Conservation (phyloP, 129 eudicot species). For the Heracleum sosnowskyi region DNA sequence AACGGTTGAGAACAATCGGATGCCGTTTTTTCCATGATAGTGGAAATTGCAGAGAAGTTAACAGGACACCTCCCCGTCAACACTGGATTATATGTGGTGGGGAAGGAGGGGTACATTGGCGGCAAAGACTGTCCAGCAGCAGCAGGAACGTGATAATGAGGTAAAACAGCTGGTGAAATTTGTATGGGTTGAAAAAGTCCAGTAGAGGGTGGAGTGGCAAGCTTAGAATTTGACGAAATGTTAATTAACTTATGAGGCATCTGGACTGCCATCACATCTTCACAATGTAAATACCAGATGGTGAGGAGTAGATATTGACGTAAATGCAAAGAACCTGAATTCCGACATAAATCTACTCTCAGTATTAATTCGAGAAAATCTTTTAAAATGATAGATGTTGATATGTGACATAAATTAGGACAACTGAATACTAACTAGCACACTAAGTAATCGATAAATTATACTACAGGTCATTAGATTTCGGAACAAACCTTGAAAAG, state of each 20-base stretch:
- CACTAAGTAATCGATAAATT: not conserved
- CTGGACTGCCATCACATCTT: constrained; percentile 33
- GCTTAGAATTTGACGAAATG: constrained; percentile 28
- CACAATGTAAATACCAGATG: constrained; percentile 33
- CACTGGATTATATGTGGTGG: constrained; percentile 64
- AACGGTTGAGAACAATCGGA: constrained; percentile 68
- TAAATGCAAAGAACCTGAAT: constrained; percentile 56
- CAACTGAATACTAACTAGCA: not conserved
- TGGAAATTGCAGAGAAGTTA: constrained; percentile 75
- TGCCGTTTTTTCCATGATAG: constrained; percentile 67
- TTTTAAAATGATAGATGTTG: not conserved
- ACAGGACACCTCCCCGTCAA: constrained; percentile 87
- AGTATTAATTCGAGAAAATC: not conserved
- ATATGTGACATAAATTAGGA: not conserved
- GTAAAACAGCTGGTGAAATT: constrained; percentile 82
- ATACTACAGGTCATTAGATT: not conserved
- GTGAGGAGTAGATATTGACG: constrained; percentile 31
- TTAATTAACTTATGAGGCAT: constrained; percentile 18
- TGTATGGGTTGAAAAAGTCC: constrained; percentile 69
- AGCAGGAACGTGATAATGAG: constrained; percentile 46
- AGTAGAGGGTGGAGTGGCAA: constrained; percentile 51
- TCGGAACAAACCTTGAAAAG: constrained; percentile 38
- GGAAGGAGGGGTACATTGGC: constrained; percentile 77
- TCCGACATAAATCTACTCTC: constrained; percentile 9
- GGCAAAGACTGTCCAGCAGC: constrained; percentile 43